A percentile compares a stretch with the other conserved stretches of the same genome.
These are phyloP conservation scores for Scutellaria minor DNA, from an alignment of 257 asterid genomes.

Conservation along the genomic window DNA sequence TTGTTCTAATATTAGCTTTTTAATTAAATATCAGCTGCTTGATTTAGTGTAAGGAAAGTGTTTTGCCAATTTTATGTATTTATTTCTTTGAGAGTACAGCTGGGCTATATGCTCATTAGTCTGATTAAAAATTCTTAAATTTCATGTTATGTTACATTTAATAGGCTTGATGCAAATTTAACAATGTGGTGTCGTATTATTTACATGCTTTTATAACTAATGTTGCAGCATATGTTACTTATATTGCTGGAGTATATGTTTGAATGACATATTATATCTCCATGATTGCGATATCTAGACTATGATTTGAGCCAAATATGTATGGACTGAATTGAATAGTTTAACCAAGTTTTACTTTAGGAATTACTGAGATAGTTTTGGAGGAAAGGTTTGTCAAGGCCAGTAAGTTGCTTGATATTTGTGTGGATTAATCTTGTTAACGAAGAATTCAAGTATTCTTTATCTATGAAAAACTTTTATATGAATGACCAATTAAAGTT, in stretches of 20 bases:
- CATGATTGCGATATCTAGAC: constrained; percentile 14
- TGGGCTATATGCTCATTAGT: background rate
- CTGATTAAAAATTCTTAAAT: constrained; percentile 25
- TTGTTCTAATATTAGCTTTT: constrained; percentile 29
- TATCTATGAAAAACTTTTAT: background rate
- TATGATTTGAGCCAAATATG: constrained; percentile 9
- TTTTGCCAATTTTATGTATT: background rate
- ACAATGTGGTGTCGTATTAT: background rate
- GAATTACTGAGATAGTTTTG: background rate
- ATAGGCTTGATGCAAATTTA: constrained; percentile 1
- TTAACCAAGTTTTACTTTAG: background rate
- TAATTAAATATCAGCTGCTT: constrained; percentile 11
- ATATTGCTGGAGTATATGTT: background rate
- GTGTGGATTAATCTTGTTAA: constrained; percentile 21
- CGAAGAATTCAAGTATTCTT: background rate
- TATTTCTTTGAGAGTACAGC: background rate
- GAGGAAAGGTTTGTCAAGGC: background rate
- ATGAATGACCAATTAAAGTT: constrained; percentile 14
- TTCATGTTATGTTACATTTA: constrained; percentile 19
- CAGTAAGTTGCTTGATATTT: background rate
- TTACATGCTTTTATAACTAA: constrained; percentile 10
- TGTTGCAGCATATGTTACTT: constrained; percentile 2
- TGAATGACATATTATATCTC: background rate
- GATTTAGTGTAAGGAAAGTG: constrained; percentile 17
- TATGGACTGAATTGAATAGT: background rate